phyloP scores from a whole-genome alignment of 2,329 filamentous ascomycete genomes.

The Fonsecaea pedrosoi region DNA sequence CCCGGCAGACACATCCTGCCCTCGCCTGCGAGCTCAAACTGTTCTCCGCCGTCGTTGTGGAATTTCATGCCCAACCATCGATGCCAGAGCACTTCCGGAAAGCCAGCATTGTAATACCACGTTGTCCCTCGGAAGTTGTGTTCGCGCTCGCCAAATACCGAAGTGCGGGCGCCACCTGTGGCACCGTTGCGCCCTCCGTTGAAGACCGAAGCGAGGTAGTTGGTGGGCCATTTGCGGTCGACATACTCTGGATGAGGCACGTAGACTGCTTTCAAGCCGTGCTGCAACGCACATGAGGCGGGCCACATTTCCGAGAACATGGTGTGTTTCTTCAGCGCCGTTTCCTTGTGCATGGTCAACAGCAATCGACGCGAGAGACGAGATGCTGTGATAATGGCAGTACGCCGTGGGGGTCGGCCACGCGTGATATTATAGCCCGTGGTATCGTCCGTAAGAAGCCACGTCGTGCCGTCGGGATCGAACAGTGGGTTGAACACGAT shows the following conservation, averaged over 20 bases:
- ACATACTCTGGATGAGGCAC: constrained; percentile 88
- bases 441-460: constrained; percentile 81
- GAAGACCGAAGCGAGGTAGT: constrained; percentile 77
- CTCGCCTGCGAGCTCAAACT: constrained; percentile 75
- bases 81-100: constrained; percentile 79
- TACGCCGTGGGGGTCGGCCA: constrained; percentile 71
- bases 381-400: constrained; percentile 86
- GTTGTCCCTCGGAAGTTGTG: constrained; percentile 86
- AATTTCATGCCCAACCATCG: constrained; percentile 85
- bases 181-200: constrained; percentile 80
- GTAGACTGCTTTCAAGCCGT: constrained; percentile 91
- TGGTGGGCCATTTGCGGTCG: constrained; percentile 82
- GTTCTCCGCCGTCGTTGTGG: constrained; percentile 77
- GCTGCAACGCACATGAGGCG: constrained; percentile 82
- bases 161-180: constrained; percentile 73
- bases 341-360: constrained; percentile 88
- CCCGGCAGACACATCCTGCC: constrained; percentile 90
- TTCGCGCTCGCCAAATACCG: constrained; percentile 81
- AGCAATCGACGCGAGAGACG: constrained; percentile 82
- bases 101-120: constrained; percentile 91
- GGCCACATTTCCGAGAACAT: constrained; percentile 99
- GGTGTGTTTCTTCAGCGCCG: constrained; percentile 80
- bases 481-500: constrained; percentile 93
- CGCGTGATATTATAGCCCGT: constrained; percentile 77
- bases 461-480: constrained; percentile 84